A percentile compares a stretch with the other conserved stretches of the same genome.
These are phyloP conservation scores for Groenewaldozyma salmanticensis DNA, from an alignment of 805 yeast species.

Conservation along the genomic window DNA sequence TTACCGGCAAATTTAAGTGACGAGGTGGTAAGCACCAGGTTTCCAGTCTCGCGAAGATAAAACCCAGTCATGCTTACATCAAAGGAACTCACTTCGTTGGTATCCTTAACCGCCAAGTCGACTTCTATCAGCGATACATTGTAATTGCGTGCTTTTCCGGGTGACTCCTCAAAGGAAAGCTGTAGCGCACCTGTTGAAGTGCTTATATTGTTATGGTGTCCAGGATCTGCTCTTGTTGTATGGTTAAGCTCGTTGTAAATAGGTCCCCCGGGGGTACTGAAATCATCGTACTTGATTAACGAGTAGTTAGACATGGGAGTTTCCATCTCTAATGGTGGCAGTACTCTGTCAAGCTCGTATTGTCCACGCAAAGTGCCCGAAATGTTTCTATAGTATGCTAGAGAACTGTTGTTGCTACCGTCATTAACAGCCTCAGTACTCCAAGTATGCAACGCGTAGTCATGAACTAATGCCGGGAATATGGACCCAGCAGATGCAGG, in stretches of 20 bases:
- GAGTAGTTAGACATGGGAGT: conserved; percentile 12
- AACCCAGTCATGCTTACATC: conserved; percentile 25
- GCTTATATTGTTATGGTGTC: conserved; percentile 10
- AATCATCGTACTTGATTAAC: background rate
- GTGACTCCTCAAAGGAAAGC: conserved; percentile 8
- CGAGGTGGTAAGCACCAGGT: conserved; percentile 21
- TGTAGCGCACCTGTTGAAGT: conserved; percentile 8
- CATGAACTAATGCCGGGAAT: conserved; percentile 13
- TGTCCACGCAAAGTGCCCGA: conserved; percentile 33
- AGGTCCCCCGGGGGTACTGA: background rate
- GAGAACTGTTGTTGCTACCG: conserved; percentile 6
- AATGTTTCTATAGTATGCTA: conserved; percentile 16
- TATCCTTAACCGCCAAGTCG: conserved; percentile 13
- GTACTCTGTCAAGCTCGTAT: conserved; percentile 40
- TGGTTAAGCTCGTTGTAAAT: background rate
- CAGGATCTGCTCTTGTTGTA: conserved; percentile 1
- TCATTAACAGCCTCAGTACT: conserved; percentile 7
- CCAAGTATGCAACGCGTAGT: conserved; percentile 7
- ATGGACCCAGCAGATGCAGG: conserved; percentile 23
- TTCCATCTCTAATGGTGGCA: conserved; percentile 25
- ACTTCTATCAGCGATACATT: conserved; percentile 10
- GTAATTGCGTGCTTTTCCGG: background rate
- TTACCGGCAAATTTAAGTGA: conserved; percentile 27
- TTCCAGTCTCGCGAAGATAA: conserved; percentile 27
- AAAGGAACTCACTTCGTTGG: conserved; percentile 16